Conservation (phyloP, 768 basidiomycete genomes). For the Lepiota brunneoincarnata region DNA sequence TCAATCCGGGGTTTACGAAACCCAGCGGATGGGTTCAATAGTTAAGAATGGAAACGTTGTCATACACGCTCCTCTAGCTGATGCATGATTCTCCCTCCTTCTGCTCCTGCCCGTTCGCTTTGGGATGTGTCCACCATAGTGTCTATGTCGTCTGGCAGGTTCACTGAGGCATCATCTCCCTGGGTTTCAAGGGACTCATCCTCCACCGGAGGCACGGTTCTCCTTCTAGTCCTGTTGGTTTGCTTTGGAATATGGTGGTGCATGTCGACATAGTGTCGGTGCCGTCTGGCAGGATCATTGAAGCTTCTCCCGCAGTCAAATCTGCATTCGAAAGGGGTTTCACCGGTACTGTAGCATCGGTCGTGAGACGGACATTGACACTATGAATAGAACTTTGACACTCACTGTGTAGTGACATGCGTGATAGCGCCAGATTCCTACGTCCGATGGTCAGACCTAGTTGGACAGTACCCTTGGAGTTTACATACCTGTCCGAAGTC, state of each 20-base stretch:
- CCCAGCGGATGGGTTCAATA: too few relatives aligned
- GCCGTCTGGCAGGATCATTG: slow-evolving; percentile 64
- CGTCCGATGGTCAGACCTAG: neutral
- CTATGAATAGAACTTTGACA: slow-evolving; percentile 1
- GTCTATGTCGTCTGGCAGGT: too few relatives aligned
- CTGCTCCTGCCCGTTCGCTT: too few relatives aligned
- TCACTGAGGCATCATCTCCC: too few relatives aligned
- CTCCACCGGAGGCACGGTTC: neutral
- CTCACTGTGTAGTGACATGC: slow-evolving; percentile 52
- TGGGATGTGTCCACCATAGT: too few relatives aligned
- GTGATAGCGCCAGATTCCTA: slow-evolving; percentile 58
- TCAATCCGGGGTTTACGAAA: too few relatives aligned
- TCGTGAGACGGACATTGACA: neutral
- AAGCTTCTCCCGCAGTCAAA: slow-evolving; percentile 46
- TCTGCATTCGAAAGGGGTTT: slow-evolving; percentile 49
- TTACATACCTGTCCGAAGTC: neutral
- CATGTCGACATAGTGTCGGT: slow-evolving; percentile 32
- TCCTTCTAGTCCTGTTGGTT: neutral
- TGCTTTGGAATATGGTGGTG: slow-evolving; percentile 13
- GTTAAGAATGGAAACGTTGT: too few relatives aligned
- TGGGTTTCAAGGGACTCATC: too few relatives aligned
- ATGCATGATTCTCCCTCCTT: too few relatives aligned
- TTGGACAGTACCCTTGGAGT: neutral
- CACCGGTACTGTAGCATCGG: slow-evolving; percentile 45
- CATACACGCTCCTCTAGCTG: too few relatives aligned